phyloP scores from a whole-genome alignment of 2,329 filamentous ascomycete genomes.

The Hawksworthiomyces lignivorus region DNA sequence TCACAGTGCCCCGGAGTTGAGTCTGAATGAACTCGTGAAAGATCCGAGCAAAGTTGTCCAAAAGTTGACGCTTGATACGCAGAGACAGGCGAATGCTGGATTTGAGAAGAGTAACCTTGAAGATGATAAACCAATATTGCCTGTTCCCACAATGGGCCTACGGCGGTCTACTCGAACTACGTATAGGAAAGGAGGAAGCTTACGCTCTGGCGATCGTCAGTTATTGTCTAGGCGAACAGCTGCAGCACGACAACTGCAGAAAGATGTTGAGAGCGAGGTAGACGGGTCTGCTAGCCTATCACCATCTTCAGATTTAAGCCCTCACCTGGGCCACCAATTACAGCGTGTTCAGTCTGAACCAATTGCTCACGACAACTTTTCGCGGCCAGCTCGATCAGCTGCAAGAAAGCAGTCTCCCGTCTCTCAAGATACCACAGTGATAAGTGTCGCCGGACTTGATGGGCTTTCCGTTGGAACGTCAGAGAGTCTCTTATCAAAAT shows the following conservation, averaged over 20 bases:
- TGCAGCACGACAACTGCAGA: slow-evolving; percentile 53
- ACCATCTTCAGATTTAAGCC: slow-evolving; percentile 33
- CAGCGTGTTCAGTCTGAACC: slow-evolving; percentile 65
- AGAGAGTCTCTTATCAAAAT: background rate
- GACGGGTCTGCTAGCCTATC: slow-evolving; percentile 35
- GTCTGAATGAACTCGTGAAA: slow-evolving; percentile 72
- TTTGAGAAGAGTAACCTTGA: slow-evolving; percentile 31
- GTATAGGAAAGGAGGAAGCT: slow-evolving; percentile 76
- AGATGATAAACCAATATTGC: slow-evolving; percentile 82
- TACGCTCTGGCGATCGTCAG: slow-evolving; percentile 68
- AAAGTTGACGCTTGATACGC: slow-evolving; percentile 54
- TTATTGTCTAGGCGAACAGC: slow-evolving; percentile 67
- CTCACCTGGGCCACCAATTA: slow-evolving; percentile 44
- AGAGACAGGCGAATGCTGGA: slow-evolving; percentile 32
- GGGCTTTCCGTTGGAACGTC: background rate
- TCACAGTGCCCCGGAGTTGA: slow-evolving; percentile 52
- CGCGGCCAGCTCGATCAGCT: slow-evolving; percentile 45
- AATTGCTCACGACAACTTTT: slow-evolving; percentile 51
- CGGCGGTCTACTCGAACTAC: slow-evolving; percentile 87
- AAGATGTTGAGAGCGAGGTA: slow-evolving; percentile 42
- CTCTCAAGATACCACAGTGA: slow-evolving; percentile 12
- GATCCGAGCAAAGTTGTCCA: slow-evolving; percentile 67
- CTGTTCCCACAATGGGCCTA: slow-evolving; percentile 67
- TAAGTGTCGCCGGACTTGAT: background rate
- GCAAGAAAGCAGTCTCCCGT: slow-evolving; percentile 39